Base-by-base conservation (phyloP, 768 basidiomycete genomes). In the Rhodotorula babjevae region DNA sequence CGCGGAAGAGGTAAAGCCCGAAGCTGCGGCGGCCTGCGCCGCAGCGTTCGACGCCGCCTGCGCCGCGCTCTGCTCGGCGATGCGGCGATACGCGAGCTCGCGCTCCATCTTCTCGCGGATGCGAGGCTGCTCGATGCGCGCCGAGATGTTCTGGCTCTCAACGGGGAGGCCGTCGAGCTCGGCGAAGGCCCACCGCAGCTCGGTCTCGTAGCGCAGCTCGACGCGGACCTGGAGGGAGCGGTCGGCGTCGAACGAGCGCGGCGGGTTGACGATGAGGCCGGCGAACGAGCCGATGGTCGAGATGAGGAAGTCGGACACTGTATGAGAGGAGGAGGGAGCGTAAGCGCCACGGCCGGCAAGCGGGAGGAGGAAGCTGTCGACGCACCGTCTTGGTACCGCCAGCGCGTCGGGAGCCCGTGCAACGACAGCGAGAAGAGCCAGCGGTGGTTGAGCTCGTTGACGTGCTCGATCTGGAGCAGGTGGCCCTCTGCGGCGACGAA, bases 221-320 rank as follows among this genome's bases (percentile, higher is more conserved):
- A 72, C 65, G 15, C 49, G 47, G 19, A 69, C 68, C 36, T 23
- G 25, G 2, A 64, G 56, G 2, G 12, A 0, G 15, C 8, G 12
- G 60, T 47, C 31, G 21, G 50, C 11, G 15, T 19, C 36, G 36
- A 36, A 62, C 15, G 49, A 3, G 40, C n/a, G 15, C 15, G 57
- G 40, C 47, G 25, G 66, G 50, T 27, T 16, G 36, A 72, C 71
- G 49, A 50, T 40, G 1, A 72, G 49, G 55, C 71, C 71, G 16
- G 71, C 65, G 66, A 72, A 72, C 27, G 62, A 59, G n/a, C 71
- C 71, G 61, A 72, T 72, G 2, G 65, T 67, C 23, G 61, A 64
- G 58, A 72, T 72, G 56, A 72, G 62, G 57, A 72, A 72, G 58
- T 72, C 71, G 65, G 61, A 63, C 16, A 72, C 61, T 61, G 65